These are phyloP conservation scores for Candida saitoana DNA, from an alignment of 805 yeast genomes.

Conservation along the genomic window DNA sequence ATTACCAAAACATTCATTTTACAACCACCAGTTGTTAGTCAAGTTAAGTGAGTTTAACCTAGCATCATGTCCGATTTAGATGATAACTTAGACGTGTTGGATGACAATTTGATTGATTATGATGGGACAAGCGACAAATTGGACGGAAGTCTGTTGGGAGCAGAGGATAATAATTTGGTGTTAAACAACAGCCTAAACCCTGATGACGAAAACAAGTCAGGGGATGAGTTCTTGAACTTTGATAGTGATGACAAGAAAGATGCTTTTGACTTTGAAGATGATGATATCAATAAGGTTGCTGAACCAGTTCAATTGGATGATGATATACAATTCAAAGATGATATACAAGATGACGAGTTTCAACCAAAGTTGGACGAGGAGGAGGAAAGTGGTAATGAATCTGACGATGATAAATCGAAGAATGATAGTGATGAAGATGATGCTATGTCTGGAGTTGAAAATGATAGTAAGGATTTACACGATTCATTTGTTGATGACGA, in stretches of 20 bases:
- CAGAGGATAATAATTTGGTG: background rate
- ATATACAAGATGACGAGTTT: constrained; percentile 8
- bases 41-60: background rate
- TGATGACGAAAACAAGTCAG: background rate
- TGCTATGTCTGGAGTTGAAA: constrained; percentile 2
- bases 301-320: constrained; percentile 6
- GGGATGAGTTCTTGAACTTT: constrained; percentile 6
- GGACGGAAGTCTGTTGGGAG: background rate
- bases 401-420: constrained; percentile 2
- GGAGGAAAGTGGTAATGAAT: constrained; percentile 4
- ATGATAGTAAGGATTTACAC: constrained; percentile 1
- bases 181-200: background rate
- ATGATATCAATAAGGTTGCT: constrained; percentile 5
- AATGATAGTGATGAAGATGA: constrained; percentile 4
- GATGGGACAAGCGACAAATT: constrained; percentile 1
- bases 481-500: constrained; percentile 4
- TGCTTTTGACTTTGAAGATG: constrained; percentile 4
- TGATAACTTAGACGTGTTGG: background rate
- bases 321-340: constrained; percentile 11
- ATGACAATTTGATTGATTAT: background rate
- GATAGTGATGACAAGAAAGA: constrained; percentile 1
- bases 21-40: constrained; percentile 1
- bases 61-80: constrained; percentile 5
- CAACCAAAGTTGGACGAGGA: constrained; percentile 6
- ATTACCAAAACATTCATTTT: background rate